Evolutionary conservation across 768 basidiomycete species (phyloP).

Genomic region (Gloeophyllum trabeum): DNA sequence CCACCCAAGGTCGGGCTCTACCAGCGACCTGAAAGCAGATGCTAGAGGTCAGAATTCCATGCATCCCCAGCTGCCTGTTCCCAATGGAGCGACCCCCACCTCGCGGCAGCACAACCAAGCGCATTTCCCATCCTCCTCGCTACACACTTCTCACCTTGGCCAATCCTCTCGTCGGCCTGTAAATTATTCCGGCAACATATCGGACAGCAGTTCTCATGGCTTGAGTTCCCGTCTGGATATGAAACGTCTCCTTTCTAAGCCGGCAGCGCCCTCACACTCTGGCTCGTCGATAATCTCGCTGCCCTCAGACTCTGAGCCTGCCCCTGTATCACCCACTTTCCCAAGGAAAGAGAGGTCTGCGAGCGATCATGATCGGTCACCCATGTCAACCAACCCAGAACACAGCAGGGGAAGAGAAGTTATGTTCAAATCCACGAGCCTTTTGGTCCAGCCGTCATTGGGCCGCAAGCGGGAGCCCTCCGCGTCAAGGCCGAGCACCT

Average conservation of each 20-base stretch:
- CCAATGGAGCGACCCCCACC: no score
- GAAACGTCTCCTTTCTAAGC: constrained; percentile 19
- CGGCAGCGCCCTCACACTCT: constrained; percentile 11
- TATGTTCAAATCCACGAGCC: neutral
- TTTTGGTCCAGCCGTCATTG: neutral
- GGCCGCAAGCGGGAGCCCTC: neutral
- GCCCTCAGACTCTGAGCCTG: constrained; percentile 14
- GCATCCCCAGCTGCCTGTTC: no score
- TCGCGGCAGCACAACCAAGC: no score
- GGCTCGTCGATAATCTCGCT: constrained; percentile 13
- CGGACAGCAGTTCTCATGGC: constrained; percentile 14
- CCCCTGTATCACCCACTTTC: constrained; percentile 4
- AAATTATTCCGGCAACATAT: constrained; percentile 9
- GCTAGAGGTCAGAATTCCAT: no score
- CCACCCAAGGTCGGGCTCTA: no score
- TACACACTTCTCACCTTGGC: no score
- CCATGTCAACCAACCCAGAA: neutral
- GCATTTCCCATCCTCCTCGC: no score
- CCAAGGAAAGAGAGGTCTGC: constrained; percentile 4
- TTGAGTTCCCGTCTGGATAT: constrained; percentile 18
- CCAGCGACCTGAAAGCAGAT: no score
- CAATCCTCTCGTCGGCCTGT: no score
- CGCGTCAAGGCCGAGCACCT: neutral
- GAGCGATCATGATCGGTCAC: constrained; percentile 4
- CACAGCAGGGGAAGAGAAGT: neutral